A percentile compares a stretch with the other conserved stretches of the same genome.
Evolutionary conservation across 164 flowering plant genomes (phyloP).

Genomic region (Magnolia sinica): DNA sequence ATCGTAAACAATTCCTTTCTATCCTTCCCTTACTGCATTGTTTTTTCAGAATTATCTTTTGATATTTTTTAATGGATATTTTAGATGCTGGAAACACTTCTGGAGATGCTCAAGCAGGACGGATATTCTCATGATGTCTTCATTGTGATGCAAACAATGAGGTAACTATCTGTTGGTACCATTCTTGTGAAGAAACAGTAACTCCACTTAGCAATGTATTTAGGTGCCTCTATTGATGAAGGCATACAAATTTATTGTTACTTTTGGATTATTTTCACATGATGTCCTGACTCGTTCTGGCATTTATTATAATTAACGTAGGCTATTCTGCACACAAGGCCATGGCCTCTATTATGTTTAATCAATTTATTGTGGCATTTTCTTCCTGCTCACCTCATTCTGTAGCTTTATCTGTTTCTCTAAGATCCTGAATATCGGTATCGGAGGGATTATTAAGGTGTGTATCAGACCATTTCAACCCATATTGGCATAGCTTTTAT

Average conservation of each 20-base stretch:
- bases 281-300: background rate
- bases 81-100: constrained; percentile 67
- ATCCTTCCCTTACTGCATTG: background rate
- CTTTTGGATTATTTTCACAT: background rate
- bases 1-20: background rate
- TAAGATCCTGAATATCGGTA: too few relatives aligned
- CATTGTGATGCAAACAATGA: constrained; percentile 63
- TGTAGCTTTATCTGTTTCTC: too few relatives aligned
- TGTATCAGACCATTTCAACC: too few relatives aligned
- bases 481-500: too few relatives aligned
- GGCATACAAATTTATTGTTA: background rate
- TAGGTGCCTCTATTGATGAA: background rate
- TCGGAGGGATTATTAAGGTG: too few relatives aligned
- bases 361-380: too few relatives aligned
- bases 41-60: constrained; percentile 2
- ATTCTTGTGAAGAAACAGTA: background rate
- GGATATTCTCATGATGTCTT: constrained; percentile 56
- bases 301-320: background rate
- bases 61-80: background rate
- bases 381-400: too few relatives aligned
- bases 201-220: background rate
- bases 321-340: background rate
- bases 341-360: too few relatives aligned
- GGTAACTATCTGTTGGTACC: constrained; percentile 34
- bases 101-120: constrained; percentile 77